Base-by-base conservation (phyloP, 441 rosid species). In the Brassica balearica region DNA sequence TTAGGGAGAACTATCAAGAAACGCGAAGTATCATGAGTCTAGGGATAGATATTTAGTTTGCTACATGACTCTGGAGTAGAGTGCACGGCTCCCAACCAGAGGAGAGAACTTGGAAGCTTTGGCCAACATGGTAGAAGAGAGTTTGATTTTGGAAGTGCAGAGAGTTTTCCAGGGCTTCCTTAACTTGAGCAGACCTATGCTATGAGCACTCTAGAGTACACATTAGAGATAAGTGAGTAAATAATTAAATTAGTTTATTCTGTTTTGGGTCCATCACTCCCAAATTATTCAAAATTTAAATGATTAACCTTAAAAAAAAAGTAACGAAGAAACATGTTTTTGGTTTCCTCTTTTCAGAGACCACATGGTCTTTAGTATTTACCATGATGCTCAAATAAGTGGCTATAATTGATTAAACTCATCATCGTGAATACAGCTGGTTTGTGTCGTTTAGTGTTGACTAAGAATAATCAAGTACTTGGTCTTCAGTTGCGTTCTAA, bases 1-100 rank as follows among this genome's bases (percentile, higher is more conserved):
- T 70, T 68, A 87, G 99, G 84, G 83, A 76, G 71, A 89, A 84
- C 72, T 96, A 96, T 84, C 89, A 84, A 80, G 97, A 96, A 84
- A 89, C 89, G 71, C 86, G 90, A 71, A 96, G 96, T 84, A 92
- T 96, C 80, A 92, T 92, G 97, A 92, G 91, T 80, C 87, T 89
- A 77, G 99, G 99, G 77, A 87, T 96, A 84, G 96, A 89, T 81
- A 27, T 94, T 89, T 83, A 90, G 99, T 80, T 83, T 86, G 85
- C 85, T 94, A 59, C 97, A 94, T 80, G 91, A 86, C 83, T 85
- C 81, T 80, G 98, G 89, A 80, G 88, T 91, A 80, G 97, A 92
- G 80, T 94, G 98, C 82, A 86, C 85, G 80, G 88, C 84, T 77
- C 90, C 97, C 72, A 79, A 82, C 74, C 87, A 85, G 85, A 89